Conservation (phyloP, 495 filamentous ascomycete genomes). For the Penicillium daleae region DNA sequence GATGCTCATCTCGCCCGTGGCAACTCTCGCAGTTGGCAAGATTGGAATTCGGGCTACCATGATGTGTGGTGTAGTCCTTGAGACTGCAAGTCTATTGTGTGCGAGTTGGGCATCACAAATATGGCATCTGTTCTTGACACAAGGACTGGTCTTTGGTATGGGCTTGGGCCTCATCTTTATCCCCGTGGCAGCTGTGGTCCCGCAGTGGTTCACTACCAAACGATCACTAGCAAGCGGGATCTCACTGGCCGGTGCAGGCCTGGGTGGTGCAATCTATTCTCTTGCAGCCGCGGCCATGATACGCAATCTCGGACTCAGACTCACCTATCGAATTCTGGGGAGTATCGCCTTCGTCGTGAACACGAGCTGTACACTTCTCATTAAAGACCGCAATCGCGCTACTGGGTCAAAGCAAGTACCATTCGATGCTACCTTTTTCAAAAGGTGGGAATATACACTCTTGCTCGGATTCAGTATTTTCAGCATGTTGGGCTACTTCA, state of each 20-base stretch:
- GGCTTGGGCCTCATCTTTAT: conserved; percentile 58
- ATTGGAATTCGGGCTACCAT: conserved; percentile 42
- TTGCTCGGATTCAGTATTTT: conserved; percentile 1
- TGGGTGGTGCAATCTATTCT: conserved; percentile 40
- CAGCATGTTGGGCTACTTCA: conserved; percentile 64
- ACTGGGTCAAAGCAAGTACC: background rate
- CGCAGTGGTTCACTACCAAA: conserved; percentile 56
- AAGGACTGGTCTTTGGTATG: conserved; percentile 53
- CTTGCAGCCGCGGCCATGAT: background rate
- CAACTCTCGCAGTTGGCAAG: conserved; percentile 36
- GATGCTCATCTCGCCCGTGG: conserved; percentile 13
- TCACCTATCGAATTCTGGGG: background rate
- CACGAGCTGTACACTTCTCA: background rate
- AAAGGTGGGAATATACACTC: background rate
- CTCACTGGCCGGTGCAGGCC: conserved; percentile 50
- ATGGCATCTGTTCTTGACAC: conserved; percentile 57
- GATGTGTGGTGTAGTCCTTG: conserved; percentile 44
- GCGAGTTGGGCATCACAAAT: conserved; percentile 50
- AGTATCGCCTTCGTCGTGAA: conserved; percentile 2
- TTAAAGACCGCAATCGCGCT: background rate
- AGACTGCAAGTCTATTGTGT: conserved; percentile 44
- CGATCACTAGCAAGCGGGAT: conserved; percentile 56
- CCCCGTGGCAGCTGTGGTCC: conserved; percentile 46
- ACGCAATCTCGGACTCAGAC: background rate
- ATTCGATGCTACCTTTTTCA: background rate